Base-by-base conservation (phyloP, 768 basidiomycete genomes). In the Rhodotorula kratochvilovae region DNA sequence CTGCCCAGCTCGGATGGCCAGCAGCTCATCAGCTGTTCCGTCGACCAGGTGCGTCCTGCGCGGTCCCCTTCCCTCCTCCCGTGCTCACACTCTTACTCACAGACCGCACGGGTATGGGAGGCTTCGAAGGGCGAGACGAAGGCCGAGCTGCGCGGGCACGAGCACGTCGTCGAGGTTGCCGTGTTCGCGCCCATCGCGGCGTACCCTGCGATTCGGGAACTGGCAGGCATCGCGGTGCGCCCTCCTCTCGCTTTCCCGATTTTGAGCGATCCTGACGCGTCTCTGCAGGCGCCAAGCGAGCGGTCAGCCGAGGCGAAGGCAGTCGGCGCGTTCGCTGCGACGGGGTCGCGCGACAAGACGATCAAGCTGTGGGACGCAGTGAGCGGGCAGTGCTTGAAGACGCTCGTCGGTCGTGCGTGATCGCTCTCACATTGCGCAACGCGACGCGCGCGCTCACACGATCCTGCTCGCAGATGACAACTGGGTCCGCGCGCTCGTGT, bases 281-380 rank as follows among this genome's bases (percentile, higher is more conserved):
- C 55, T 25, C 21, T 11, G 29, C 57, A 86, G 86, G 71, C 80
- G 75, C 59, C 78, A 76, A 53, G 87, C 84, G 79, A 84, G 81
- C 67, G 84, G 80, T 59, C 88, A 83, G 77, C 76, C 5, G 75
- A 78, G 31, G 74, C 78, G 5, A 83, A 82, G 65, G 66, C 75
- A 25, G 78, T 80, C n/a, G 81, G 74, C 12, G 77, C 83, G 35
- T 93, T 87, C 78, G 84, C 90, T 15, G 87, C 87, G 17, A 92
- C 91, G 23, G 92, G 91, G 5, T 88, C 90, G 43, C 85, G 93
- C 80, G 93, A 97, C 82, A 95, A 92, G 84, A 87, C 87, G 10
- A 90, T 96, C 82, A 90, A 89, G 77, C 80, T 97, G 27, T 97
- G 93, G 93, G 93, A 96, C 77, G 84, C 87, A 0, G 84, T 87